Base-by-base conservation (phyloP, 169 alveolate genomes). In the Theileria sp. region DNA sequence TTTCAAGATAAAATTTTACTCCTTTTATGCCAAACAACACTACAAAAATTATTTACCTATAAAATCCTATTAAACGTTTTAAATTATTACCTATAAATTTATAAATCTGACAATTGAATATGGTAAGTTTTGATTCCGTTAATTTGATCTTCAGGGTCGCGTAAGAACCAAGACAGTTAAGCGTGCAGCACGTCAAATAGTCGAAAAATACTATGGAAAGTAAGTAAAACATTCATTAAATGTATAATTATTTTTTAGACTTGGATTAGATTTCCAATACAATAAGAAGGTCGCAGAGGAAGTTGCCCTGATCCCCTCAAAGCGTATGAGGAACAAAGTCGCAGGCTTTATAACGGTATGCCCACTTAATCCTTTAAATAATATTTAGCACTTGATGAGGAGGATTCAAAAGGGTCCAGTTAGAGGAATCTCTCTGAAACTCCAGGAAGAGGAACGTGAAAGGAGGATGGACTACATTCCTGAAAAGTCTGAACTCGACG, bases 401-500 rank as follows among this genome's bases (percentile, higher is more conserved):
- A 91, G 98, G 76, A 97, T 98, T 78, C 98, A 96, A 89, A 97
- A 97, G 95, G 99, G 99, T 17, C 99, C 99, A 12, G 99, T 98
- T 50, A 97, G 99, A 76, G 99, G 99, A 68, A 98, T 98, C 91
- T 98, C 99, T 19, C 95, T 98, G 80, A 98, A 98, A 94, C 93
- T 98, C 81, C 99, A 98, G 93, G 99, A 98, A 94, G 99, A 97
- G 87, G 99, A 98, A 92, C 94, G 99, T 91, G 99, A 98, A 91
- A 94, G 98, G 81, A 97, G 98, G 84, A 95, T 98, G 97, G 99
- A 98, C 88, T 94, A 88, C 87, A 97, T 96, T 34, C 99, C 99
- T 5, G 99, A 98, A 80, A 88, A 87, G 62, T 95, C 98, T 10
- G 97, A 95, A 92, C 92, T 95, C 10, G 97, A 95, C 77, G 95